phyloP scores from a whole-genome alignment of 1,139 yeast species.

The Arxiozyma telluris region DNA sequence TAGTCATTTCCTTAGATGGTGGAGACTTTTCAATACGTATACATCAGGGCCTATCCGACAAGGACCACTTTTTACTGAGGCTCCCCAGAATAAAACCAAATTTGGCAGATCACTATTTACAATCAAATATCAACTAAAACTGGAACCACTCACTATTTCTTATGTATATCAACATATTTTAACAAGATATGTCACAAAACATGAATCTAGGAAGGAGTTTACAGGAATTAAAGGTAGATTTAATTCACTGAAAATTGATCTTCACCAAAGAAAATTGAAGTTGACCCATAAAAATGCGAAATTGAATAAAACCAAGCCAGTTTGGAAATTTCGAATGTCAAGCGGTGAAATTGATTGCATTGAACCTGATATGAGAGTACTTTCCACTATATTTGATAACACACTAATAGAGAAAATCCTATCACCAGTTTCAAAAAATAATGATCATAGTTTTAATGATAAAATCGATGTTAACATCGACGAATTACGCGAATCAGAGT shows the following conservation, averaged over 20 bases:
- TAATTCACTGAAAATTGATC: slow-evolving; percentile 55
- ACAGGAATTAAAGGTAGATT: slow-evolving; percentile 72
- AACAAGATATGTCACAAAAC: slow-evolving; percentile 35
- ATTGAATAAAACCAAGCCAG: slow-evolving; percentile 44
- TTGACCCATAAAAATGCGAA: slow-evolving; percentile 46
- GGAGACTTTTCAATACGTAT: slow-evolving; percentile 60
- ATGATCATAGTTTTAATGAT: not conserved
- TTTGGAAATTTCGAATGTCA: slow-evolving; percentile 57
- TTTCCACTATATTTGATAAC: slow-evolving; percentile 59
- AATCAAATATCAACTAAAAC: slow-evolving; percentile 61
- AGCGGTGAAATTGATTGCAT: slow-evolving; percentile 68
- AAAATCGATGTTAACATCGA: slow-evolving; percentile 2
- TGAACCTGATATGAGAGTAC: slow-evolving; percentile 62
- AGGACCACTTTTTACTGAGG: slow-evolving; percentile 52
- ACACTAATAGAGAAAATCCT: slow-evolving; percentile 46
- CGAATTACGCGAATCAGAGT: slow-evolving; percentile 30
- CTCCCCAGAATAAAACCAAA: slow-evolving; percentile 35
- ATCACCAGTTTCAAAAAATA: not conserved
- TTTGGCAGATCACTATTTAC: slow-evolving; percentile 71
- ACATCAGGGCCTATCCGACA: slow-evolving; percentile 66
- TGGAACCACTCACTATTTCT: slow-evolving; percentile 62
- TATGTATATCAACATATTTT: slow-evolving; percentile 58
- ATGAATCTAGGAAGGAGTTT: slow-evolving; percentile 45
- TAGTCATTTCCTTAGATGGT: slow-evolving; percentile 68
- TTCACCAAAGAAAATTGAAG: slow-evolving; percentile 71